Conservation (phyloP, 2,329 filamentous ascomycete genomes). For the Boeremia lycopersici region DNA sequence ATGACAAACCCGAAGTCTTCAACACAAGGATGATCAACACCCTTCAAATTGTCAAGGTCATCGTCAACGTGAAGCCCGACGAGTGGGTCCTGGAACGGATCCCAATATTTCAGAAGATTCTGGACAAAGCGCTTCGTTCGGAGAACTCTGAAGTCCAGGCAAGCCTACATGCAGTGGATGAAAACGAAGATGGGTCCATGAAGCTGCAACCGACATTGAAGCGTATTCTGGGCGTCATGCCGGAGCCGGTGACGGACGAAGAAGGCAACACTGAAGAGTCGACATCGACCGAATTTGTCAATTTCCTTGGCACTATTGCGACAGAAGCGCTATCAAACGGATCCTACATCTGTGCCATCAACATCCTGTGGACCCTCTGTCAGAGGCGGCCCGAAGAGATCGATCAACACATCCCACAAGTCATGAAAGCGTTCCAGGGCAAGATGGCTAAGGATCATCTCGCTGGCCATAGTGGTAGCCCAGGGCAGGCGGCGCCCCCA, state of each 20-base stretch:
- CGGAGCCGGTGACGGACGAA: slow-evolving; percentile 81
- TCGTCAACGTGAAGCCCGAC: slow-evolving; percentile 84
- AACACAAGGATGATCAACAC: slow-evolving; percentile 90
- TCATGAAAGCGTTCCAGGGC: slow-evolving; percentile 92
- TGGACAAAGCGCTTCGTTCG: slow-evolving; percentile 86
- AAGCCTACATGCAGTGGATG: slow-evolving; percentile 78
- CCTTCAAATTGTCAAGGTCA: slow-evolving; percentile 86
- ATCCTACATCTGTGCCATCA: slow-evolving; percentile 87
- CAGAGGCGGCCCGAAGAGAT: slow-evolving; percentile 84
- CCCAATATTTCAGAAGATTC: slow-evolving; percentile 77
- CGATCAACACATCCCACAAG: slow-evolving; percentile 81
- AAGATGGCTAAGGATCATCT: slow-evolving; percentile 96
- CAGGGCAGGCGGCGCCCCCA: slow-evolving; percentile 39
- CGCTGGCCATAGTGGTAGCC: slow-evolving; percentile 60
- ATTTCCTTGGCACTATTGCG: slow-evolving; percentile 81
- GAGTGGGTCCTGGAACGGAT: slow-evolving; percentile 89
- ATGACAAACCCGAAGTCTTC: slow-evolving; percentile 69
- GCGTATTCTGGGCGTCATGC: slow-evolving; percentile 86
- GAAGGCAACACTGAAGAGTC: slow-evolving; percentile 77
- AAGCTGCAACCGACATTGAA: slow-evolving; percentile 74
- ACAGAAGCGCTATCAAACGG: slow-evolving; percentile 83
- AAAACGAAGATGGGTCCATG: slow-evolving; percentile 66
- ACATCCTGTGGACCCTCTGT: slow-evolving; percentile 90
- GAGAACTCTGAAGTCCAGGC: slow-evolving; percentile 94
- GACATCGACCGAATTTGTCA: slow-evolving; percentile 84